A percentile compares a stretch with the other conserved stretches of the same genome.
These are phyloP conservation scores for Strobilomyces echinocephalus DNA, from an alignment of 768 basidiomycete genomes.

Conservation along the genomic window DNA sequence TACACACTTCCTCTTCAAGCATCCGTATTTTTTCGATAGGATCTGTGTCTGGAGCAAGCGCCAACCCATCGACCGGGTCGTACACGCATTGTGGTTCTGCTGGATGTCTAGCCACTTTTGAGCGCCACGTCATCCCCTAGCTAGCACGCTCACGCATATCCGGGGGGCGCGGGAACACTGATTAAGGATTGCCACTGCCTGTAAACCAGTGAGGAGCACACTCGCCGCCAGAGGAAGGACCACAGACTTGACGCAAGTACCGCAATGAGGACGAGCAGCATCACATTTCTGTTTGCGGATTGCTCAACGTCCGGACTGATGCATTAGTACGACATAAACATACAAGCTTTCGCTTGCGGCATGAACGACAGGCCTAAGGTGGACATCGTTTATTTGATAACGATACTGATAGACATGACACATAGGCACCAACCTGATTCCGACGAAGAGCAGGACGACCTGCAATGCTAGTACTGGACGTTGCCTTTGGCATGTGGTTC, in stretches of 20 bases:
- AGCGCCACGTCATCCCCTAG: conserved; percentile 1
- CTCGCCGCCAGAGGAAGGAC: conserved; percentile 24
- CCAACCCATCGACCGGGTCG: conserved; percentile 79
- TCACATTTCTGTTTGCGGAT: conserved; percentile 68
- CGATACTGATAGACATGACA: conserved; percentile 6
- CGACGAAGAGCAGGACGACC: conserved; percentile 66
- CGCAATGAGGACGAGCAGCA: conserved; percentile 79
- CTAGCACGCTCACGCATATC: conserved; percentile 61
- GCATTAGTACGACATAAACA: conserved; percentile 23
- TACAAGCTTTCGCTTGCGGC: conserved; percentile 81
- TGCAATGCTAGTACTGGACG: conserved; percentile 31
- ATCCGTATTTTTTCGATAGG: conserved; percentile 74
- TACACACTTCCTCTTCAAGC: conserved; percentile 75
- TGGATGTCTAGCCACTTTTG: conserved; percentile 56
- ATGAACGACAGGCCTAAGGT: conserved; percentile 69
- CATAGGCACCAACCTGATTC: conserved; percentile 54
- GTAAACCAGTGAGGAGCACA: conserved; percentile 9
- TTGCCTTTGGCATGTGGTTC: conserved; percentile 61
- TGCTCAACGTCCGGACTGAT: conserved; percentile 3
- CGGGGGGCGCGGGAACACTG: conserved; percentile 79
- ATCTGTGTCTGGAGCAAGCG: conserved; percentile 71
- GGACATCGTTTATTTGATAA: conserved; percentile 1
- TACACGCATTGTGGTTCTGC: conserved; percentile 80
- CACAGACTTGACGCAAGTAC: conserved; percentile 77
- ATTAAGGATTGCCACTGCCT: conserved; percentile 81